Conservation (phyloP, 768 basidiomycete genomes). For the Pleurotus tuoliensis region DNA sequence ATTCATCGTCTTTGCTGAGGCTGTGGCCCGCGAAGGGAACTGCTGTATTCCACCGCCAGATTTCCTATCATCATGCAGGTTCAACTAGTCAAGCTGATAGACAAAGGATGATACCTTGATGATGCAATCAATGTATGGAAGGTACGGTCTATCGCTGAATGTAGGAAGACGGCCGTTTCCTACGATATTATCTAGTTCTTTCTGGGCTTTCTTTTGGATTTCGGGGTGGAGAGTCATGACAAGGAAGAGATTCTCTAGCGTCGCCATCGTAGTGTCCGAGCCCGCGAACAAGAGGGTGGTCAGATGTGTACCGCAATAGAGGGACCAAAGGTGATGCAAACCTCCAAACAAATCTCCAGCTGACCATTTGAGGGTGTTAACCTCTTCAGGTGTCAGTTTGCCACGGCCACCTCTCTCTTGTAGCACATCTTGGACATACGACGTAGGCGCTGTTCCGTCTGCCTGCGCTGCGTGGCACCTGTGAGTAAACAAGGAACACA, state of each 20-base stretch:
- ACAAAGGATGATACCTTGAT: conserved; percentile 1
- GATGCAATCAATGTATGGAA: conserved; percentile 18
- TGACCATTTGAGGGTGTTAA: not conserved
- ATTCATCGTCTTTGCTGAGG: not conserved
- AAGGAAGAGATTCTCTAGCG: conserved; percentile 12
- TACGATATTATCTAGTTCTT: conserved; percentile 18
- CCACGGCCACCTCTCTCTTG: not conserved
- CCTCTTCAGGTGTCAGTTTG: not conserved
- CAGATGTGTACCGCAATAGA: too few species aligned
- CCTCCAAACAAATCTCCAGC: not conserved
- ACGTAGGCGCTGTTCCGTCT: not conserved
- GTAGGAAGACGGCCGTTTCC: conserved; percentile 14
- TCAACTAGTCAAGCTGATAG: too few species aligned
- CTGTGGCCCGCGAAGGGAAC: not conserved
- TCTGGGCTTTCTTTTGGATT: conserved; percentile 17
- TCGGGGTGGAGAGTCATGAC: conserved; percentile 18
- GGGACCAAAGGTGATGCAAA: not conserved
- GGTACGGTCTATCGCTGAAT: conserved; percentile 11
- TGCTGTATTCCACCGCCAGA: conserved; percentile 1
- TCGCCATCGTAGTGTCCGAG: not conserved
- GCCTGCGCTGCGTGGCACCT: not conserved
- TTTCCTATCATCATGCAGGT: not conserved
- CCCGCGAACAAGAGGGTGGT: not conserved
- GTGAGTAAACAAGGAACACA: too few species aligned
- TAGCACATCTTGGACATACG: not conserved